phyloP scores from a whole-genome alignment of 1,139 yeast species.

The Pichia sp. region DNA sequence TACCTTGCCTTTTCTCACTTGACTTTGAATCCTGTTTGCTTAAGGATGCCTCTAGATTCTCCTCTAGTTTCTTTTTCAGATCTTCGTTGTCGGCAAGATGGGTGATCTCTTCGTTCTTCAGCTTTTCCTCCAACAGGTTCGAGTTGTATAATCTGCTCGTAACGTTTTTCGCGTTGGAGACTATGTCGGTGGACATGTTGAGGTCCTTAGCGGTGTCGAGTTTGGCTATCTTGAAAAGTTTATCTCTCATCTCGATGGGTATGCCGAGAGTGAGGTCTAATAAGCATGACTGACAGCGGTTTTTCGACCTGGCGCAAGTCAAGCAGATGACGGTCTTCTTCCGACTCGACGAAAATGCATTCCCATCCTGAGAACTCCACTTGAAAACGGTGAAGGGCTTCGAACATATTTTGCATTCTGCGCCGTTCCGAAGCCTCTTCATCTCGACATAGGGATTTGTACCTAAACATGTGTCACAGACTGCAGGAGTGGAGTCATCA shows the following conservation, averaged over 20 bases:
- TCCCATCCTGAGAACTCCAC: constrained; percentile 47
- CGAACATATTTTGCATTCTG: constrained; percentile 74
- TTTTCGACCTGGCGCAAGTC: constrained; percentile 72
- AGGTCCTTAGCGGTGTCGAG: constrained; percentile 38
- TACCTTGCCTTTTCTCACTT: not conserved
- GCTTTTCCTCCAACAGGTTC: constrained; percentile 41
- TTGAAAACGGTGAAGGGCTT: constrained; percentile 78
- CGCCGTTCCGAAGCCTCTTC: constrained; percentile 70
- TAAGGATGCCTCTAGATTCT: constrained; percentile 17
- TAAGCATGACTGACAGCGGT: constrained; percentile 87
- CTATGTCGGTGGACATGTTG: constrained; percentile 28
- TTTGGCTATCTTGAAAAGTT: constrained; percentile 74
- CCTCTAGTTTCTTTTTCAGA: constrained; percentile 22
- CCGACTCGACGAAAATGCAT: constrained; percentile 28
- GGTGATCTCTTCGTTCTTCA: constrained; percentile 17
- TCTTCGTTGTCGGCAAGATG: constrained; percentile 33
- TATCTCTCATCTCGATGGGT: constrained; percentile 73
- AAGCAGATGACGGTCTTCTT: constrained; percentile 61
- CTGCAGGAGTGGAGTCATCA: constrained; percentile 41
- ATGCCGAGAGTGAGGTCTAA: constrained; percentile 76
- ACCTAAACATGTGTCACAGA: constrained; percentile 76
- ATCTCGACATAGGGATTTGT: constrained; percentile 59
- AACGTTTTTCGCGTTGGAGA: constrained; percentile 37
- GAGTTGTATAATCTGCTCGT: constrained; percentile 53
- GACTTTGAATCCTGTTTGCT: constrained; percentile 6